Base-by-base conservation (phyloP, 495 filamentous ascomycete species). In the Melanomma pulvis-pyrius region DNA sequence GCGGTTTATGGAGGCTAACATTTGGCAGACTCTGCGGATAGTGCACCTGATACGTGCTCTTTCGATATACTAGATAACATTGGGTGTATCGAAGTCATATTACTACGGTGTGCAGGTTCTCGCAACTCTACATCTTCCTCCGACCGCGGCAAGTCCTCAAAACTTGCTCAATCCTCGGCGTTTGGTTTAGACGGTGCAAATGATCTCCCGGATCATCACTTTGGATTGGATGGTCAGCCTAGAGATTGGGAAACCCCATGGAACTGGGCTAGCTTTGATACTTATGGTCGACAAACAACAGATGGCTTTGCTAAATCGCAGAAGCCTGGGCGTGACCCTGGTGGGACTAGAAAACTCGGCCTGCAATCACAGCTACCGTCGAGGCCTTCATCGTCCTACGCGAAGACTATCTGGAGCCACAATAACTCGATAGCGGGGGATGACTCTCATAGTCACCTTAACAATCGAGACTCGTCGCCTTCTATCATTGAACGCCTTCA, bases 1-100 rank as follows among this genome's bases (percentile, higher is more conserved):
- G 30, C 63, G 15, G 7, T 12, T n/a, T 1, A 28, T 30, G 41
- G 11, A 30, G 5, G 11, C 39, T 34, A 19, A 39, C 22, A 19
- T 36, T 25, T 54, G 12, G 25, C 46, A 73, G 52, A 55, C 0
- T 32, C 58, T 19, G 68, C 73, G 11, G 72, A 78, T 54, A 66
- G 70, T 26, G 67, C 71, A 2, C 63, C 71, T 0, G 60, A 70
- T 17, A 61, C 57, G 6, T 46, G 51, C 32, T 74, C 74, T 36
- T 65, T 65, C 11, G 46, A 77, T 17, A 68, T 77, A 28, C 36
- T 76, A 4, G 65, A 77, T 17, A 77, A 78, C 51, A 71, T 82
- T 39, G 81, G 80, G 17, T 79, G 73, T 13, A 82, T 83, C 65
- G 81, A 83, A 63, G 75, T 83, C 39, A 73, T 83, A 8, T 73